Percentiles rank a stretch among this genome's conserved stretches.
These are phyloP conservation scores for Phytophthora chlamydospora DNA, from an alignment of 352 stramenopile genomes.

Conservation along the genomic window DNA sequence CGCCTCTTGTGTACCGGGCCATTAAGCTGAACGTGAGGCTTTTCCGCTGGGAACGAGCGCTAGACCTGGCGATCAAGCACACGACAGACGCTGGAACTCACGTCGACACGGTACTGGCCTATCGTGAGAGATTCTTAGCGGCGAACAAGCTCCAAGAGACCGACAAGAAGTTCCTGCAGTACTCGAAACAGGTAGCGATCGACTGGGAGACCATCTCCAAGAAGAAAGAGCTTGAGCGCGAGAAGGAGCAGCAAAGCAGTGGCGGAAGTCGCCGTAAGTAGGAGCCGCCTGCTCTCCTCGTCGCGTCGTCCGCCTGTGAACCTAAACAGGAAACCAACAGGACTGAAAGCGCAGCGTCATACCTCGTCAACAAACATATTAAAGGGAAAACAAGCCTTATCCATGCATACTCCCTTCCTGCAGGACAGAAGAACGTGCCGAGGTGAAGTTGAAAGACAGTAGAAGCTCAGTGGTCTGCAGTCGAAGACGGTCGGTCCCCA, in stretches of 20 bases:
- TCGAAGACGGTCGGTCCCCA: neutral
- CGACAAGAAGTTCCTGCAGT: conserved; percentile 90
- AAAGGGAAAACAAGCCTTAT: conserved; percentile 26
- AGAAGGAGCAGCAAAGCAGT: conserved; percentile 68
- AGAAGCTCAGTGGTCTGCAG: conserved; percentile 10
- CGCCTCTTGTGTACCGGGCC: conserved; percentile 89
- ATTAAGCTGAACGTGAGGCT: conserved; percentile 95
- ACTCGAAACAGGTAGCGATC: conserved; percentile 83
- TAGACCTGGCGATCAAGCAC: conserved; percentile 91
- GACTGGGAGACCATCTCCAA: conserved; percentile 90
- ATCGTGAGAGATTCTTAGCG: conserved; percentile 88
- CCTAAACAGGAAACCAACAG: conserved; percentile 22
- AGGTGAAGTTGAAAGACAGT: conserved; percentile 10
- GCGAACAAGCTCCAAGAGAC: conserved; percentile 89
- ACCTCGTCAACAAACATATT: conserved; percentile 34
- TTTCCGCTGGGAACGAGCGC: conserved; percentile 89
- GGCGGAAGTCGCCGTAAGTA: conserved; percentile 63
- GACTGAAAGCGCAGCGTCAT: conserved; percentile 25
- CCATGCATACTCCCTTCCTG: conserved; percentile 40
- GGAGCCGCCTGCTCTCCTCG: conserved; percentile 2
- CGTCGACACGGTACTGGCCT: conserved; percentile 91
- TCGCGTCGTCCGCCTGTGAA: conserved; percentile 3
- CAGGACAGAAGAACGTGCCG: conserved; percentile 29
- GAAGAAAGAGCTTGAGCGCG: conserved; percentile 90
- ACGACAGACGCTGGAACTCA: conserved; percentile 84